phyloP scores from a whole-genome alignment of 1,284 basidiomycete genomes.

The Rhodotorula sp. region DNA sequence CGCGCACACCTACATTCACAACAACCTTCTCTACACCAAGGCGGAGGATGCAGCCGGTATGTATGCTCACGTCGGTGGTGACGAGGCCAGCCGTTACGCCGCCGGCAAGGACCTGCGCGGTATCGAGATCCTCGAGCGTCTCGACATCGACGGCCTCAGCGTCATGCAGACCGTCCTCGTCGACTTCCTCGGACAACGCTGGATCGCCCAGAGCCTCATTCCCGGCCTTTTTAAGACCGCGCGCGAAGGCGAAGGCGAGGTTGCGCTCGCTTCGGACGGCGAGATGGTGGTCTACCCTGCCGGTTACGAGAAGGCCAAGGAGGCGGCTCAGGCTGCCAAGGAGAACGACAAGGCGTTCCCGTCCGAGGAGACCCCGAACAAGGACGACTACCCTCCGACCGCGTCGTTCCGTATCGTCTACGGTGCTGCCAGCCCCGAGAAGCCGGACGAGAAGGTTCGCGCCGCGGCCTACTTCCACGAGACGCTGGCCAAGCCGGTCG shows the following conservation, averaged over 20 bases:
- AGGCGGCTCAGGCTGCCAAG: conserved; percentile 62
- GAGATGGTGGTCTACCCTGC: conserved; percentile 36
- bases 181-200: conserved; percentile 59
- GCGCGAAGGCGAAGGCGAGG: conserved; percentile 35
- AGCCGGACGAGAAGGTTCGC: conserved; percentile 50
- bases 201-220: conserved; percentile 59
- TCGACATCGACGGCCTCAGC: conserved; percentile 49
- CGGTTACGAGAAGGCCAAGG: conserved; percentile 40
- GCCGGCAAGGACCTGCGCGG: conserved; percentile 60
- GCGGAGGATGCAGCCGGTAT: conserved; percentile 58
- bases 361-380: conserved; percentile 59
- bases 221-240: conserved; percentile 56
- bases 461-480: conserved; percentile 54
- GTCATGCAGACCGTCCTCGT: conserved; percentile 54
- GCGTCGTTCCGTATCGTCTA: conserved; percentile 57
- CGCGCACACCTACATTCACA: conserved; percentile 58
- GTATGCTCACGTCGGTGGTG: conserved; percentile 58
- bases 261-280: conserved; percentile 20
- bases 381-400: conserved; percentile 46
- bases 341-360: conserved; percentile 71
- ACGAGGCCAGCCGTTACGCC: conserved; percentile 57
- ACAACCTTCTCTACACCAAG: conserved; percentile 60
- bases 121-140: conserved; percentile 55
- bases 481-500: conserved; percentile 56
- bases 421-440: conserved; percentile 57